Evolutionary conservation across 371 early-diverging fungal genomes (phyloP).

Genomic region (Basidiobolus meristosporus): DNA sequence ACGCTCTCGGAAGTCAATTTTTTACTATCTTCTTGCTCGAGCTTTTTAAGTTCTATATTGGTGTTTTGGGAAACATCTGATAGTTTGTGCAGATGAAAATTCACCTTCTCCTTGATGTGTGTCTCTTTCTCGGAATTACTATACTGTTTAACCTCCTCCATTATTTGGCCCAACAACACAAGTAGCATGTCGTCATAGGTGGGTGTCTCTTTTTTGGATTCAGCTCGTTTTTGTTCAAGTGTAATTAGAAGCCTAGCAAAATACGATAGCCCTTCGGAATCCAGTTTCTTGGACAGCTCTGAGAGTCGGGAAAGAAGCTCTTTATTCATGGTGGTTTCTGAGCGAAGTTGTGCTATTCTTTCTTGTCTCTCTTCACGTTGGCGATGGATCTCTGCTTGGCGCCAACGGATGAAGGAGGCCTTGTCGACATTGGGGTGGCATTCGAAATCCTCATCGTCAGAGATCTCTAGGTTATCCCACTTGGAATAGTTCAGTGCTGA

Average conservation of each 20-base stretch:
- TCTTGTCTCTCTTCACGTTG: conserved; percentile 67
- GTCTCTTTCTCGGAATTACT: conserved; percentile 1
- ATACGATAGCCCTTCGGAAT: no score
- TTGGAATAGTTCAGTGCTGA: conserved; percentile 61
- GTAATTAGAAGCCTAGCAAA: no score
- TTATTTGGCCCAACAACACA: conserved; percentile 1
- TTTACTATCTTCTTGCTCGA: conserved; percentile 3
- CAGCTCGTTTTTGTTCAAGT: no score
- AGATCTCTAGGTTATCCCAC: conserved; percentile 92
- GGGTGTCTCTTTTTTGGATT: background rate
- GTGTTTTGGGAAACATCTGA: background rate
- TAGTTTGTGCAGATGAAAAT: conserved; percentile 2
- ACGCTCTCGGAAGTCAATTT: conserved; percentile 7
- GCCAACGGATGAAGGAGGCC: conserved; percentile 81
- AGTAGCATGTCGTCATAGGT: conserved; percentile 5
- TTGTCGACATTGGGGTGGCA: conserved; percentile 92
- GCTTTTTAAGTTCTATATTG: conserved; percentile 4
- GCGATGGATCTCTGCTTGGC: conserved; percentile 73
- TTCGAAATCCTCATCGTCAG: conserved; percentile 94
- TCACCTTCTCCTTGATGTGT: conserved; percentile 1
- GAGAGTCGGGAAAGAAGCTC: no score
- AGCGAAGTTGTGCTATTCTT: conserved; percentile 21
- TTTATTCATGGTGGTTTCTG: conserved; percentile 2
- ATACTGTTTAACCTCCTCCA: conserved; percentile 1
- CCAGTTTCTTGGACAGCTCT: no score